Percentiles rank a stretch among this genome's conserved stretches.
Evolutionary conservation across 257 asterid genomes (phyloP).

Genomic region (Solanum phureja): DNA sequence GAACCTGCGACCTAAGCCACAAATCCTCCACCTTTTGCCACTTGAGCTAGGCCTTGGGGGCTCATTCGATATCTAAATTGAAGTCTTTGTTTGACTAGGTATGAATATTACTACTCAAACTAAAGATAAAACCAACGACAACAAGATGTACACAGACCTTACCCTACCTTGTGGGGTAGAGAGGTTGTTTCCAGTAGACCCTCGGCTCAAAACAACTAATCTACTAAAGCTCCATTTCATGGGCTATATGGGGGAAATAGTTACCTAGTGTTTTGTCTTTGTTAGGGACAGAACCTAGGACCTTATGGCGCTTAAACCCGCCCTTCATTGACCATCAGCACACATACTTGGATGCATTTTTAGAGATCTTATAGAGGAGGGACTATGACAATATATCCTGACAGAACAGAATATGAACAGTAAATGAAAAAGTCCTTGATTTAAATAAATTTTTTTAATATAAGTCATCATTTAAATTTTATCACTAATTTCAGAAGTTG

Average conservation of each 20-base stretch:
- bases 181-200: neutral
- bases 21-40: no score
- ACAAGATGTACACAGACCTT: no score
- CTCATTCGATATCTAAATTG: neutral
- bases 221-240: neutral
- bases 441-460: no score
- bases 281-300: neutral
- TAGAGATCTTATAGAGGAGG: no score
- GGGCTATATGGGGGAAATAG: no score
- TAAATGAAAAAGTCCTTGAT: neutral
- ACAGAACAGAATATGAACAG: no score
- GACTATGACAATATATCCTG: neutral
- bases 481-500: neutral
- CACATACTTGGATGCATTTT: no score
- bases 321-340: neutral
- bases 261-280: neutral
- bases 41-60: no score
- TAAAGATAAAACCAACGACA: neutral
- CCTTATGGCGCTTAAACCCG: neutral
- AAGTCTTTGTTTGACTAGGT: neutral
- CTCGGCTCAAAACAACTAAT: neutral
- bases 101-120: neutral
- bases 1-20: no score
- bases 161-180: neutral
- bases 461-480: neutral